A percentile compares a stretch with the other conserved stretches of the same genome.
phyloP scores from a whole-genome alignment of 2,329 filamentous ascomycete genomes.

The Phyllosticta capitalensis region DNA sequence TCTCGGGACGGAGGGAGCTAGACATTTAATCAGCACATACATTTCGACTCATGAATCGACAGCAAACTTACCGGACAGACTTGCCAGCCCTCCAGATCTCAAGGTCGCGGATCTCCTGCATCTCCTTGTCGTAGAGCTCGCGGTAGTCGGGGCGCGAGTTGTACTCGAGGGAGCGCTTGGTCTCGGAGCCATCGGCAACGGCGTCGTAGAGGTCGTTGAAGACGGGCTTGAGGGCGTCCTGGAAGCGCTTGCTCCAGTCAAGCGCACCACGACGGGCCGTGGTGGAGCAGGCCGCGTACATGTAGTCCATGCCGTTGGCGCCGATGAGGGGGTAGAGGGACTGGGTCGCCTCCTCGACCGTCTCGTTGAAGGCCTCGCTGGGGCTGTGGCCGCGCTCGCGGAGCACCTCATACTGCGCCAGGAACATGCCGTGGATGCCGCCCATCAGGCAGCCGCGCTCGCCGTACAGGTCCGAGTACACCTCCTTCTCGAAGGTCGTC shows the following conservation, averaged over 20 bases:
- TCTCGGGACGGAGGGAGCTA: conserved; percentile 27
- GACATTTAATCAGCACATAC: neutral
- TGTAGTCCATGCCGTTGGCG: conserved; percentile 99
- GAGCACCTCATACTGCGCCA: conserved; percentile 99
- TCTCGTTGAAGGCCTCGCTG: conserved; percentile 99
- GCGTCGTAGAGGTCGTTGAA: conserved; percentile 96
- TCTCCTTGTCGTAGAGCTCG: conserved; percentile 93
- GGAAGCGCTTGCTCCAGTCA: conserved; percentile 96
- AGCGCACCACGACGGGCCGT: conserved; percentile 97
- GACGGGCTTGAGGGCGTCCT: conserved; percentile 95
- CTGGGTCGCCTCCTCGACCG: conserved; percentile 98
- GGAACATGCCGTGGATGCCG: conserved; percentile 99
- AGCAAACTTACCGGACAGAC: conserved; percentile 58
- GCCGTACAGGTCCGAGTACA: conserved; percentile 98
- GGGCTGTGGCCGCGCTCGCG: conserved; percentile 96
- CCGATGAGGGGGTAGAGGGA: conserved; percentile 96
- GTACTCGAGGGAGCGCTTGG: conserved; percentile 91
- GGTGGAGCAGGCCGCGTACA: conserved; percentile 99
- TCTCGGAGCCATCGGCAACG: conserved; percentile 86
- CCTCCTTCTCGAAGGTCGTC: conserved; percentile 99
- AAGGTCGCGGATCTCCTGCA: conserved; percentile 94
- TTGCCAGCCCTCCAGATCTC: conserved; percentile 99
- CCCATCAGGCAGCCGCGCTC: conserved; percentile 99
- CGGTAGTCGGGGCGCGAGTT: conserved; percentile 95
- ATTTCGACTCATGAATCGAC: neutral